Evolutionary conservation across 108 stramenopile genomes (phyloP).

Genomic region (Stephanodiscus triporus): DNA sequence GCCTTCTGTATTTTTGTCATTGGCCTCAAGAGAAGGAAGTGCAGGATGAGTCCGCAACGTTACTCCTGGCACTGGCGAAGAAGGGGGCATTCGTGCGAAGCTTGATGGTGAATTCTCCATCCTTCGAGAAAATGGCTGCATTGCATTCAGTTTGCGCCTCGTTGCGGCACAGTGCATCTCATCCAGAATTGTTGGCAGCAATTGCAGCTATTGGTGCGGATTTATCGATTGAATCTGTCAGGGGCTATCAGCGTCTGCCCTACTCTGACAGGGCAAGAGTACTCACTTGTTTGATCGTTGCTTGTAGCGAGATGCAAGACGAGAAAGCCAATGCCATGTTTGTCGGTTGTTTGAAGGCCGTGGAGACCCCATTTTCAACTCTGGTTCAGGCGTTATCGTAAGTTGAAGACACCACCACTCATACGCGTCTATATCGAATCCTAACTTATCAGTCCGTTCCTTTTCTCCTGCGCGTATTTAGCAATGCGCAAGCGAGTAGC

Average conservation of each 20-base stretch:
- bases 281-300: conserved; percentile 68
- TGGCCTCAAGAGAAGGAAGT: conserved; percentile 88
- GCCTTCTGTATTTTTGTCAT: conserved; percentile 77
- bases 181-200: conserved; percentile 51
- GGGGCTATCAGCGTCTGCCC: conserved; percentile 77
- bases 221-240: conserved; percentile 50
- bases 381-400: conserved; percentile 67
- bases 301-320: conserved; percentile 67
- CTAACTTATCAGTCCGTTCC: background rate
- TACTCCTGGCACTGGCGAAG: conserved; percentile 66
- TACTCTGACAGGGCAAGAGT: conserved; percentile 68
- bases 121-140: conserved; percentile 65
- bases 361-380: conserved; percentile 65
- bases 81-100: conserved; percentile 54
- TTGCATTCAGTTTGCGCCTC: conserved; percentile 70
- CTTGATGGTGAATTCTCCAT: conserved; percentile 57
- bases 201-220: conserved; percentile 45
- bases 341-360: conserved; percentile 63
- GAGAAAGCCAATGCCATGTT: conserved; percentile 55
- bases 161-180: conserved; percentile 62
- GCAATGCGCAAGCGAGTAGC: conserved; percentile 58
- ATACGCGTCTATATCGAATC: background rate
- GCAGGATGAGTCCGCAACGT: conserved; percentile 57
- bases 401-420: conserved; percentile 25
- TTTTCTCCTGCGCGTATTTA: conserved; percentile 14